A percentile compares a stretch with the other conserved stretches of the same genome.
Conservation (phyloP, 1,284 basidiomycete genomes). For the Ceratobasidium sp. region DNA sequence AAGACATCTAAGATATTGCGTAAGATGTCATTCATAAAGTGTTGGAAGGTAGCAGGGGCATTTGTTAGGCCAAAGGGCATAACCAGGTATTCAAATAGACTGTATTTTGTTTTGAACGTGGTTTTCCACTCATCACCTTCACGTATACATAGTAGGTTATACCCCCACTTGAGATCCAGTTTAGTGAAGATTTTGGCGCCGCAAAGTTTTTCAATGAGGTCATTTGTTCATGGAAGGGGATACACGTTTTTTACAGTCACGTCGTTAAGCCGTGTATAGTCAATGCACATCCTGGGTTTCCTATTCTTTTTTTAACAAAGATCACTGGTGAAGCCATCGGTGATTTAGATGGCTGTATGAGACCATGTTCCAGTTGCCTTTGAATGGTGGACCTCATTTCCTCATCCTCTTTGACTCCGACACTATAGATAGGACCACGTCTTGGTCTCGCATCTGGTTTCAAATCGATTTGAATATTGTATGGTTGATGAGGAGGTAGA, state of each 20-base stretch:
- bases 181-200: constrained; percentile 54
- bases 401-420: no score
- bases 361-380: not conserved
- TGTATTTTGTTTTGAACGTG: constrained; percentile 57
- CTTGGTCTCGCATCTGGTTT: no score
- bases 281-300: no score
- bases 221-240: constrained; percentile 51
- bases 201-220: constrained; percentile 53
- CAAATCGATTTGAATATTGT: no score
- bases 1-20: constrained; percentile 44
- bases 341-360: constrained; percentile 56
- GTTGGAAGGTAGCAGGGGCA: constrained; percentile 58
- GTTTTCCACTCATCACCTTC: constrained; percentile 57
- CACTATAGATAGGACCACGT: no score
- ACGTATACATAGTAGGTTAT: constrained; percentile 54
- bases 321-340: constrained; percentile 49
- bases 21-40: constrained; percentile 13
- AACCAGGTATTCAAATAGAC: constrained; percentile 59
- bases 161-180: constrained; percentile 55
- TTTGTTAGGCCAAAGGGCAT: constrained; percentile 53
- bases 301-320: no score
- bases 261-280: constrained; percentile 53
- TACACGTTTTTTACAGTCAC: constrained; percentile 46
- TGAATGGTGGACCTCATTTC: no score
- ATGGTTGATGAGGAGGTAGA: no score